Base-by-base conservation (phyloP, 257 asterid genomes). In the Eucommia ulmoides region DNA sequence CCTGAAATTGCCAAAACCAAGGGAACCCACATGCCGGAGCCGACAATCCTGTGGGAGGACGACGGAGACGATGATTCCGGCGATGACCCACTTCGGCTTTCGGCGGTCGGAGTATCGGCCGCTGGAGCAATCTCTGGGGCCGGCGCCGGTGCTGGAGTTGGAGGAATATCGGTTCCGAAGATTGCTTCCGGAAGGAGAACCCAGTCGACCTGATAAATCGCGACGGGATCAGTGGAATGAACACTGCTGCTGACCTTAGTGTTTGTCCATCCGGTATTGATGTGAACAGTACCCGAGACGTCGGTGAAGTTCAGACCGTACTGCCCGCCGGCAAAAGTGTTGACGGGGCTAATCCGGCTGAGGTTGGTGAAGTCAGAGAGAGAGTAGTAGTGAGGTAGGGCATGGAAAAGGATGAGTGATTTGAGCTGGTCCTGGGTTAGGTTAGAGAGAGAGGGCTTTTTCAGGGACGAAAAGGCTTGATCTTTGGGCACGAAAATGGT, bases 161-260 rank as follows among this genome's bases (percentile, higher is more conserved):
- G 96, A 3, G 96, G 96, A 10, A 87, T 70, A 41, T 80, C 81
- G 0, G 93, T 83, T 49, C 96, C 96, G 19, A 83, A 87, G 47
- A 87, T 80, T 0, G 91, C 93, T 49, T 66, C 81, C 0, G 96
- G 94, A 52, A 83, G 76, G 16, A 87, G 73, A 7, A 87, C 94
- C 46, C 33, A 63, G 21, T 83, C 86, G 8, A 79, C 73, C 72
- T 83, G 84, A 50, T 76, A 87, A 46, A 87, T 52, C 1, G 94
- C 92, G 7, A 81, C 84, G 0, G 94, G 96, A 52, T 70, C 76
- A 33, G 89, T 71, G 1, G 94, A 60, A 56, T 71, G 83, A 14
- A 87, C 91, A 12, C 87, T 82, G 35, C 96, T 87, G 51, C 50
- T 83, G 23, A 87, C 72, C 45, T 63, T 83, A 14, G 94, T 87